phyloP scores from a whole-genome alignment of 495 filamentous ascomycete genomes.

The Xylaria cubensis region DNA sequence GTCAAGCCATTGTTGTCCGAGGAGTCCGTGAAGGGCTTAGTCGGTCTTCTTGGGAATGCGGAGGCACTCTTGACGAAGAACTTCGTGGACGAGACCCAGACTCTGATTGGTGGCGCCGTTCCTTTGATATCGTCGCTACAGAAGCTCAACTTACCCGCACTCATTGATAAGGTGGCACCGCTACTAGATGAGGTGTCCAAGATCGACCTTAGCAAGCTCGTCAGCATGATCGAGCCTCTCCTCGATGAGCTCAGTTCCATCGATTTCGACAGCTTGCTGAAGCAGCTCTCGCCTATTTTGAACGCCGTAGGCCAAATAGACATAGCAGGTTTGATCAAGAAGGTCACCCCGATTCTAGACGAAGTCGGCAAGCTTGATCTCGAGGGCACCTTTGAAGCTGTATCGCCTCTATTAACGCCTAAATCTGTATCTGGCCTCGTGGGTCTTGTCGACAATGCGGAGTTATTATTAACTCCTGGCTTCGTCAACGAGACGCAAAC shows the following conservation, averaged over 20 bases:
- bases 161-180: conserved; percentile 47
- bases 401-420: conserved; percentile 40
- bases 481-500: conserved; percentile 56
- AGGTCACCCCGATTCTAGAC: conserved; percentile 50
- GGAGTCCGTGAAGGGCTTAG: conserved; percentile 47
- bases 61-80: conserved; percentile 48
- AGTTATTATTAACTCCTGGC: conserved; percentile 43
- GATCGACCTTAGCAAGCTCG: conserved; percentile 38
- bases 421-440: conserved; percentile 45
- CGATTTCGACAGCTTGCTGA: conserved; percentile 49
- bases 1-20: conserved; percentile 45
- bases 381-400: conserved; percentile 32
- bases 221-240: conserved; percentile 45
- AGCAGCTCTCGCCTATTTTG: conserved; percentile 48
- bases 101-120: conserved; percentile 41
- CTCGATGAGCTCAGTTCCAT: conserved; percentile 46
- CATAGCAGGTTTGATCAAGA: conserved; percentile 53
- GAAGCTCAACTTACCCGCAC: conserved; percentile 45
- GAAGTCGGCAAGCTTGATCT: conserved; percentile 54
- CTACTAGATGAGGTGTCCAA: conserved; percentile 44
- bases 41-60: conserved; percentile 50
- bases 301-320: conserved; percentile 43
- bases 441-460: conserved; percentile 47
- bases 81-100: conserved; percentile 51
- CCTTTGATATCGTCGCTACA: conserved; percentile 44